phyloP scores from a whole-genome alignment of 768 basidiomycete genomes.

The Auriculariales sp. region DNA sequence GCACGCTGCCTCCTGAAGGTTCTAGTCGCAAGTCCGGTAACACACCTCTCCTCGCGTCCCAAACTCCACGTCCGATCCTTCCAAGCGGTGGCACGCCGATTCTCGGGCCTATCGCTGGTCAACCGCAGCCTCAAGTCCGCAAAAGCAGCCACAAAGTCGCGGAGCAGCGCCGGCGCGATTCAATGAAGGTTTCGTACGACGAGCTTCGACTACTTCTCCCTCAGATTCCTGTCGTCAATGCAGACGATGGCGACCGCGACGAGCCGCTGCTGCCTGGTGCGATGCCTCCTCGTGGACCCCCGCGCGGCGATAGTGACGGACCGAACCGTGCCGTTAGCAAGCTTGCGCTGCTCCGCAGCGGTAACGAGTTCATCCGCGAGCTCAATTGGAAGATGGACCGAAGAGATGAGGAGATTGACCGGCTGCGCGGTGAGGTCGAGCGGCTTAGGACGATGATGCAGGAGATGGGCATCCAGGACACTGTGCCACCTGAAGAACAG shows the following conservation, averaged over 20 bases:
- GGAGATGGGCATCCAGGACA: not conserved
- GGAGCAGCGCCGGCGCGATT: conserved; percentile 94
- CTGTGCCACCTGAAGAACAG: conserved; percentile 4
- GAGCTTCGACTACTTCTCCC: conserved; percentile 74
- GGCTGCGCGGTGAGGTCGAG: conserved; percentile 49
- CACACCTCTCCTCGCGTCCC: not conserved
- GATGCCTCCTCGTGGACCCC: conserved; percentile 79
- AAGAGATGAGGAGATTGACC: conserved; percentile 63
- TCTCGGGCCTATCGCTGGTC: conserved; percentile 11
- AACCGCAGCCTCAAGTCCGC: conserved; percentile 30
- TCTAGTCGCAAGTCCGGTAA: not conserved
- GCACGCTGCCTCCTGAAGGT: not conserved
- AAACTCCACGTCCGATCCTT: conserved; percentile 6
- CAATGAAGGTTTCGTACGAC: conserved; percentile 86
- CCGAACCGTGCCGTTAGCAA: conserved; percentile 93
- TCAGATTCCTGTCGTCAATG: conserved; percentile 64
- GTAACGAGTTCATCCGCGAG: conserved; percentile 73
- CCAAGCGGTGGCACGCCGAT: conserved; percentile 20
- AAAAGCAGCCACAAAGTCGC: conserved; percentile 91
- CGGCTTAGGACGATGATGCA: conserved; percentile 27
- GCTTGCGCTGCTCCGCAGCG: conserved; percentile 78
- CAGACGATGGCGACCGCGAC: conserved; percentile 53
- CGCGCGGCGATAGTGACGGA: conserved; percentile 73
- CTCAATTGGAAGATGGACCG: conserved; percentile 66
- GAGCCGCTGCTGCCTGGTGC: conserved; percentile 76